Evolutionary conservation across 2,329 filamentous ascomycete species (phyloP), one percentile per base, ranked within the genome.

Genomic region (Fusarium cicatricum): DNA sequence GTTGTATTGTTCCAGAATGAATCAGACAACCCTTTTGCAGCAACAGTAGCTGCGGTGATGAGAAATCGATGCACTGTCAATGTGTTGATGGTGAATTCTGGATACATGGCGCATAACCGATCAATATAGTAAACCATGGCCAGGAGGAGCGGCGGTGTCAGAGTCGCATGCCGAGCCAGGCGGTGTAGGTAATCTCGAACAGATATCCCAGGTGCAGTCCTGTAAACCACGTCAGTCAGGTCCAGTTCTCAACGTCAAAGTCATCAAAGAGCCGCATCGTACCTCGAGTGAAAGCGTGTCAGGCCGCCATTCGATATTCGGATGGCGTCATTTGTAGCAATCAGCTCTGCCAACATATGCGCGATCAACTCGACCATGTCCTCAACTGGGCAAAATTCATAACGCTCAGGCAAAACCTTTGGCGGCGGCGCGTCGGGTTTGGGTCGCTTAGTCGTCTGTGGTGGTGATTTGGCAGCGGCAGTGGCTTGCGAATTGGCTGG

Each of bases 71-170:
- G 95, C 3, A 99, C 94, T 0, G 95, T 99, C 16, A 99, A 82
- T 40, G 92, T 97, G 72, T 93, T 97, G 66, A 99, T 96, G 23
- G 93, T 97, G 74, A 99, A 99, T 40, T 94, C 90, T 3, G 91
- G 90, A 72, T 97, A 99, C 55, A 96, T 81, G 11, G 91, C 89
- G 75, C 94, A 99, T 17, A 99, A 83, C 28, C 92, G 89, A 77
- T 99, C 95, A 69, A 99, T 98, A 71, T 98, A 99, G 72, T 96
- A 99, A 52, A 99, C 95, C 92, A 99, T 98, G 66, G 93, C 95
- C 31, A 99, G 85, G n/a, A 99, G 82, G 44, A 99, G 89, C 1
- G 95, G 94, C 11, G 95, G 93, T 7, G 92, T 92, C 3, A 99
- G 82, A 0, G 94, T 97, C 21, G 95, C 95, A 73, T 99, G 95